phyloP scores from a whole-genome alignment of 2,329 filamentous ascomycete species.

The Aschersonia sp. region DNA sequence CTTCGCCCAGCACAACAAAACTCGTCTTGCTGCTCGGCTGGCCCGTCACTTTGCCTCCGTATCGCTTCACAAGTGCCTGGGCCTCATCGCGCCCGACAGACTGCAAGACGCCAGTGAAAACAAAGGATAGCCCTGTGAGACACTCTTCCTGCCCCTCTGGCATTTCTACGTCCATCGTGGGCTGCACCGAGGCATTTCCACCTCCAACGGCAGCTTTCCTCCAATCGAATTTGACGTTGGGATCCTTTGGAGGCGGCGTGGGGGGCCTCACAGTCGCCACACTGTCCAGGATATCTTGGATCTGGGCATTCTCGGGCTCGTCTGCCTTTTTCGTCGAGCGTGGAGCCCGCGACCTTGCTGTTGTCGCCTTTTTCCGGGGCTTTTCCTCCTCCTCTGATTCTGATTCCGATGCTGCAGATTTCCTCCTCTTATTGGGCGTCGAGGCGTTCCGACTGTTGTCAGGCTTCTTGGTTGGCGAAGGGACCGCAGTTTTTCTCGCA shows the following conservation, averaged over 20 bases:
- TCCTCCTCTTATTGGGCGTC: slow-evolving; percentile 19
- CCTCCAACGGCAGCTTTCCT: slow-evolving; percentile 43
- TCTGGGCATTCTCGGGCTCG: slow-evolving; percentile 52
- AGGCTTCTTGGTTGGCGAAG: too few species aligned
- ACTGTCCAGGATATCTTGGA: slow-evolving; percentile 70
- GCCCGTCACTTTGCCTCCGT: slow-evolving; percentile 79
- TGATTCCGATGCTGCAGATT: slow-evolving; percentile 37
- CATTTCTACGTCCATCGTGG: slow-evolving; percentile 53
- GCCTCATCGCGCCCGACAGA: slow-evolving; percentile 74
- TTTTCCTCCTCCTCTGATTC: slow-evolving; percentile 33
- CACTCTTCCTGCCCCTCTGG: slow-evolving; percentile 81
- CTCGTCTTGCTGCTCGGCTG: slow-evolving; percentile 86
- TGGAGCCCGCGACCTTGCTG: slow-evolving; percentile 43
- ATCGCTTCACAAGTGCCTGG: slow-evolving; percentile 74
- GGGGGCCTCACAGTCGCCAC: slow-evolving; percentile 75
- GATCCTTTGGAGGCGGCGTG: slow-evolving; percentile 61
- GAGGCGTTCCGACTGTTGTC: too few species aligned
- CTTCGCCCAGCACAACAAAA: slow-evolving; percentile 79
- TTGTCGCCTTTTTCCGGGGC: slow-evolving; percentile 43
- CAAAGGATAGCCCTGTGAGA: slow-evolving; percentile 76
- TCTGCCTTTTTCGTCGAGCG: slow-evolving; percentile 50
- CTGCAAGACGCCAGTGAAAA: slow-evolving; percentile 82
- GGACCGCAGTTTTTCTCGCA: slow-evolving; percentile 17
- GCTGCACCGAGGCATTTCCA: slow-evolving; percentile 43
- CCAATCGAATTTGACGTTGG: slow-evolving; percentile 68